Evolutionary conservation across 2,329 filamentous ascomycete species (phyloP).

Genomic region (Paraphaeosphaeria minitans): DNA sequence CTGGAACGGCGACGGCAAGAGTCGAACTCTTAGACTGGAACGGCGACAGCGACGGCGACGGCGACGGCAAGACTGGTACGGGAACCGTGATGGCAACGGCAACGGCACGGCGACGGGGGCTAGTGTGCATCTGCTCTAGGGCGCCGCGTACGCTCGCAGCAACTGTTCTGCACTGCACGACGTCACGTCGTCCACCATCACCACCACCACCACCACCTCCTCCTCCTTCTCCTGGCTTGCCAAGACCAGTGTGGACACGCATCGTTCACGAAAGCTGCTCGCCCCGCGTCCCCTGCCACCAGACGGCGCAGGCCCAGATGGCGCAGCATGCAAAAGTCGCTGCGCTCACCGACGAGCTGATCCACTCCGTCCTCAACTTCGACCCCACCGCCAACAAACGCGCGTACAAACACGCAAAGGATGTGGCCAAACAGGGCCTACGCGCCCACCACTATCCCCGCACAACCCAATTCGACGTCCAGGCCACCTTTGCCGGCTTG

Average conservation of each 20-base stretch:
- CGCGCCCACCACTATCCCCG: slow-evolving; percentile 50
- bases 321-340: slow-evolving; percentile 70
- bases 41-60: too few species aligned
- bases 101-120: neutral
- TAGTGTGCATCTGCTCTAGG: neutral
- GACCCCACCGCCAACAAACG: slow-evolving; percentile 38
- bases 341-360: slow-evolving; percentile 71
- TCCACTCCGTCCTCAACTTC: slow-evolving; percentile 66
- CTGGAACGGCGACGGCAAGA: too few species aligned
- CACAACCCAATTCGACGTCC: slow-evolving; percentile 57
- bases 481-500: slow-evolving; percentile 55
- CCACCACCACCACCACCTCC: too few species aligned
- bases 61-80: too few species aligned
- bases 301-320: slow-evolving; percentile 56
- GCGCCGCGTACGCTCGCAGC: too few species aligned
- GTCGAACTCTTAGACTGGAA: too few species aligned
- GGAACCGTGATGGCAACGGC: too few species aligned
- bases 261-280: too few species aligned
- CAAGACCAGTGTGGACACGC: too few species aligned
- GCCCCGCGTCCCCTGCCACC: neutral
- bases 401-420: slow-evolving; percentile 46
- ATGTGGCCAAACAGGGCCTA: slow-evolving; percentile 47
- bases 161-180: too few species aligned
- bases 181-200: too few species aligned
- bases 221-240: too few species aligned